Percentiles rank a stretch among this genome's conserved stretches.
Evolutionary conservation across 1,139 yeast genomes (phyloP).

Genomic region (Debaryomycetaceae sp.): DNA sequence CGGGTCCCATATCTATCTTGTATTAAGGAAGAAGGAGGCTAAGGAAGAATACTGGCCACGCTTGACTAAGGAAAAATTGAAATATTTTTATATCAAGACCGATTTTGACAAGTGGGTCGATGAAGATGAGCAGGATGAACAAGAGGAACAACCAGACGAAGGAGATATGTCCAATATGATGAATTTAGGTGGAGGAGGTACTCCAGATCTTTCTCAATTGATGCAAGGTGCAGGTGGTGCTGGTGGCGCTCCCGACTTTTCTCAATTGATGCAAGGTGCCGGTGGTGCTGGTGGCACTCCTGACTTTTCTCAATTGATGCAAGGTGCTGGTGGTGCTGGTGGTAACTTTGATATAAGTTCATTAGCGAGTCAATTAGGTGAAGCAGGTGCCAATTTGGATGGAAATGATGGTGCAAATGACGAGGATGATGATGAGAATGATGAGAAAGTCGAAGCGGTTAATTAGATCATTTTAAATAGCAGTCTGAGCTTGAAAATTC

Average conservation of each 20-base stretch:
- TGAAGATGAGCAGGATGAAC: constrained; percentile 85
- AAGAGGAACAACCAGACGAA: constrained; percentile 37
- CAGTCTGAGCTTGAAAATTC: background rate
- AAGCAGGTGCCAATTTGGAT: constrained; percentile 27
- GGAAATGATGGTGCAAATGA: constrained; percentile 31
- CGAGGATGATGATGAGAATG: constrained; percentile 26
- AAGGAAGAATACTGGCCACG: constrained; percentile 90
- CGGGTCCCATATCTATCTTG: constrained; percentile 70
- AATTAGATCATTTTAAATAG: constrained; percentile 6
- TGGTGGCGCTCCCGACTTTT: constrained; percentile 29
- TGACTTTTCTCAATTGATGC: constrained; percentile 19
- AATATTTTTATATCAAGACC: constrained; percentile 75
- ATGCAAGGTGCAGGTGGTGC: constrained; percentile 20
- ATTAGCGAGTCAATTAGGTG: constrained; percentile 45
- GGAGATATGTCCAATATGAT: constrained; percentile 32
- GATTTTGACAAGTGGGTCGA: constrained; percentile 98
- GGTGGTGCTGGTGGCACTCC: constrained; percentile 26
- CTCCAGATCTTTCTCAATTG: constrained; percentile 20
- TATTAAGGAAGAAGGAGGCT: constrained; percentile 65
- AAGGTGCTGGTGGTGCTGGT: constrained; percentile 29
- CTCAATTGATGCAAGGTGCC: constrained; percentile 19
- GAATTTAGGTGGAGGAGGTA: constrained; percentile 26
- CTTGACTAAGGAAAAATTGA: constrained; percentile 71
- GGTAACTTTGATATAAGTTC: constrained; percentile 34
- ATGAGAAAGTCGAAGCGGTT: constrained; percentile 19